Conservation (phyloP, 495 filamentous ascomycete genomes). For the Thozetella sp. region DNA sequence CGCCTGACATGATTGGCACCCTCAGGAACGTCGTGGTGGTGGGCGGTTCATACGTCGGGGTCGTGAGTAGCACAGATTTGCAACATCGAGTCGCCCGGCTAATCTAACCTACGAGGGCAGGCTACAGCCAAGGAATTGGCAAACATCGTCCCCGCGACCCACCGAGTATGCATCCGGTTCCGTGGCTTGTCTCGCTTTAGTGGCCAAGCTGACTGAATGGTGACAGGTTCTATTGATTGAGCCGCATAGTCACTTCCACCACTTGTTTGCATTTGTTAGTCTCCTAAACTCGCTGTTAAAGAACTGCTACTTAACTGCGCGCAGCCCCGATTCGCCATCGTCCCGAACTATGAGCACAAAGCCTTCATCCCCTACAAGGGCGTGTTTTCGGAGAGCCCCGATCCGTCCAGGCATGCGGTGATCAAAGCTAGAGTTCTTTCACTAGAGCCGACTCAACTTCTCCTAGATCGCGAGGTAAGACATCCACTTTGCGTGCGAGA, state of each 20-base stretch:
- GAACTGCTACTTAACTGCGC: not conserved
- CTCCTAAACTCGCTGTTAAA: not conserved
- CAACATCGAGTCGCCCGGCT: not conserved
- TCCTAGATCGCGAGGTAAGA: constrained; percentile 38
- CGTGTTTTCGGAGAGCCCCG: constrained; percentile 34
- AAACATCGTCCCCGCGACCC: constrained; percentile 20
- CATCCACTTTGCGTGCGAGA: too few relatives aligned
- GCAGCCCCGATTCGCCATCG: constrained; percentile 52
- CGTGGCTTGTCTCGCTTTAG: not conserved
- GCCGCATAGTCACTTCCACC: constrained; percentile 55
- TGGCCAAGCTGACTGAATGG: not conserved
- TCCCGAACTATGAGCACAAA: constrained; percentile 53
- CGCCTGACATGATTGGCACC: not conserved
- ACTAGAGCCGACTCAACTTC: constrained; percentile 34
- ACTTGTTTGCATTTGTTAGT: constrained; percentile 55
- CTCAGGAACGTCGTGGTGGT: constrained; percentile 24
- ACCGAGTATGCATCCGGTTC: constrained; percentile 18
- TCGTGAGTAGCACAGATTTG: constrained; percentile 12
- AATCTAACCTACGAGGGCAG: constrained; percentile 5
- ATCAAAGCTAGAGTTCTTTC: constrained; percentile 45
- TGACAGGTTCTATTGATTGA: constrained; percentile 48
- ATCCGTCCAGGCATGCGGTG: constrained; percentile 33
- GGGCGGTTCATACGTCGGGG: constrained; percentile 25
- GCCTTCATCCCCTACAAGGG: constrained; percentile 55
- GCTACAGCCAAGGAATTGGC: constrained; percentile 22